phyloP scores from a whole-genome alignment of 805 yeast species.

The Barnettozyma siamensis region DNA sequence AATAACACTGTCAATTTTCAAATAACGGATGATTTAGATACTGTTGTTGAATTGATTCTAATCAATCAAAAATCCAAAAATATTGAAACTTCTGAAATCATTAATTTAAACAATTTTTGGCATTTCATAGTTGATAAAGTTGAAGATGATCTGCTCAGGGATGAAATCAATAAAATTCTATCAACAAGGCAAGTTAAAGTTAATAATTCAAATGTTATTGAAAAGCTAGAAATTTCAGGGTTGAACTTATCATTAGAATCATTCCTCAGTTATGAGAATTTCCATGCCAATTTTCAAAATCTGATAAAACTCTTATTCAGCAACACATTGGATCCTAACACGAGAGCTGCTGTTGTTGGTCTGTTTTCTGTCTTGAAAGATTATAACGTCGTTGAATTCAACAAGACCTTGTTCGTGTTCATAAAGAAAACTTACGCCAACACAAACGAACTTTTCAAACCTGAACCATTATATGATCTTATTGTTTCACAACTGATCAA shows the following conservation, averaged over 20 bases:
- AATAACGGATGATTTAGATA: slow-evolving; percentile 2
- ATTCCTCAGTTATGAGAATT: slow-evolving; percentile 10
- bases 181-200: slow-evolving; percentile 1
- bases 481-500: slow-evolving; percentile 32
- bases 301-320: slow-evolving; percentile 19
- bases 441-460: slow-evolving; percentile 29
- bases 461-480: slow-evolving; percentile 32
- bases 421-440: slow-evolving; percentile 24
- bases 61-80: slow-evolving; percentile 3
- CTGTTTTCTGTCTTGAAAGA: slow-evolving; percentile 21
- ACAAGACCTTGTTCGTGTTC: slow-evolving; percentile 21
- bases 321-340: slow-evolving; percentile 6
- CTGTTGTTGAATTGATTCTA: slow-evolving; percentile 9
- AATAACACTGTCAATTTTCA: background rate
- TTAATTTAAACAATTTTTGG: slow-evolving; percentile 11
- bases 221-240: slow-evolving; percentile 3
- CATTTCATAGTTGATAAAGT: background rate
- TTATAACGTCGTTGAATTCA: slow-evolving; percentile 21
- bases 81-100: background rate
- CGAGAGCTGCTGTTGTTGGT: slow-evolving; percentile 9
- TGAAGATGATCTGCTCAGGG: slow-evolving; percentile 1
- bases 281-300: slow-evolving; percentile 19
- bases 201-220: background rate
- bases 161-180: slow-evolving; percentile 7
- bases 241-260: slow-evolving; percentile 9